Percentiles rank a stretch among this genome's conserved stretches.
phyloP scores from a whole-genome alignment of 768 basidiomycete species.

The Phylloporus scabripes region DNA sequence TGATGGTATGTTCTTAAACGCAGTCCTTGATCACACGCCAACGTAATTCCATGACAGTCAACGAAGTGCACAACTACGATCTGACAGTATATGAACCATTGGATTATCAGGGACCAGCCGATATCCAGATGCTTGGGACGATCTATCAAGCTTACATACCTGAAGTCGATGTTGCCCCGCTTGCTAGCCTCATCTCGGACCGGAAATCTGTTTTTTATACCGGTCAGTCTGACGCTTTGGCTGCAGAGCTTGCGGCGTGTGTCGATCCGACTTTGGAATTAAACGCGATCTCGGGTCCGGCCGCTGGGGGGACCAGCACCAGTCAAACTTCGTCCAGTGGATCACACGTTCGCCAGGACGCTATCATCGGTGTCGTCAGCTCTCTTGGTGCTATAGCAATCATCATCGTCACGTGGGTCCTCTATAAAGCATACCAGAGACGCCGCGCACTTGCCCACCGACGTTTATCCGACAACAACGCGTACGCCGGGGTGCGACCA shows the following conservation, averaged over 20 bases:
- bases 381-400: conserved; percentile 76
- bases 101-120: conserved; percentile 43
- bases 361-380: conserved; percentile 87
- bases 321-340: conserved; percentile 23
- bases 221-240: conserved; percentile 38
- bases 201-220: conserved; percentile 62
- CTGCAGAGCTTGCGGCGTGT: conserved; percentile 53
- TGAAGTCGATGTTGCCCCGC: conserved; percentile 42
- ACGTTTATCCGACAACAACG: conserved; percentile 55
- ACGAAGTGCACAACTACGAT: conserved; percentile 45
- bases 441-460: conserved; percentile 65
- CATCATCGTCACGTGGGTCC: conserved; percentile 65
- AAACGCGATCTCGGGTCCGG: conserved; percentile 39
- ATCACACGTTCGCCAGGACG: conserved; percentile 56
- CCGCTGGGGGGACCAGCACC: conserved; percentile 19
- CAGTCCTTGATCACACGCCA: conserved; percentile 12
- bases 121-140: conserved; percentile 54
- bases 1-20: conserved; percentile 28
- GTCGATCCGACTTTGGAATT: conserved; percentile 68
- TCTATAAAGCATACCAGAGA: conserved; percentile 61
- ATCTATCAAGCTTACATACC: conserved; percentile 72
- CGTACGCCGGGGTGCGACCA: conserved; percentile 41
- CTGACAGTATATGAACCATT: conserved; percentile 66
- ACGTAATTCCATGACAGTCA: conserved; percentile 30
- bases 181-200: conserved; percentile 61